Evolutionary conservation across 768 basidiomycete genomes (phyloP), one percentile per base, ranked within the genome.

Genomic region (Hypholoma fasciculare): DNA sequence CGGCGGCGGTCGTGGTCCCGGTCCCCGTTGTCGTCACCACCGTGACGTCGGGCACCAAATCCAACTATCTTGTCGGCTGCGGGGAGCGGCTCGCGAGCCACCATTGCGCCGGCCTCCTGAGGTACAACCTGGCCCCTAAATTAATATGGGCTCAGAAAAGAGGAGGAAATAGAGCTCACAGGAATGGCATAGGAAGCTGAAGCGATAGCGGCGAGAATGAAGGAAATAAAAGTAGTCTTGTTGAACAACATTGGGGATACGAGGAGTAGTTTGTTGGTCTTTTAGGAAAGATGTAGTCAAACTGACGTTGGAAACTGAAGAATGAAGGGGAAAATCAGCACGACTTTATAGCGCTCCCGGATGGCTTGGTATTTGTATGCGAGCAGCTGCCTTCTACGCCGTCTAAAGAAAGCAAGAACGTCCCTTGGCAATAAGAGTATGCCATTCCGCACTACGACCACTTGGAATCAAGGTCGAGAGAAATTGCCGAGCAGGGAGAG

Each of bases 141-240:
- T 49, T 20, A 57, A 34, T 5, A 30, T 8, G 19, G 19, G 16
- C 20, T 4, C 11, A 3, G 2, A 38, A 7, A 23, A 3, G 3
- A 36, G 2, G 9, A 3, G 5, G 19, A 40, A 51, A 27, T 42
- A n/a, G 1, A 12, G 52, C 67, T 46, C 63, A 74, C 73, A 7
- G 73, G 73, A 17, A 66, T 62, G 40, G 72, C 73, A 47, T 62
- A 52, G 13, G 65, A 60, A 36, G 69, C 64, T 26, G 72, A 62
- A 36, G 73, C 36, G 43, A 74, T 69, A 7, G 73, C 71, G 2
- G 73, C 69, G 47, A 73, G 27, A 55, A 73, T 65, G 57, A 74
- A 70, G n/a, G 67, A 61, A 20, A 72, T 54, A 48, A 73, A 72
- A 65, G 67, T 72, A 2, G 1, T 23, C 62, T 71, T 71, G 69